Conservation (phyloP, 2,329 filamentous ascomycete genomes). For the Fusarium globosum region DNA sequence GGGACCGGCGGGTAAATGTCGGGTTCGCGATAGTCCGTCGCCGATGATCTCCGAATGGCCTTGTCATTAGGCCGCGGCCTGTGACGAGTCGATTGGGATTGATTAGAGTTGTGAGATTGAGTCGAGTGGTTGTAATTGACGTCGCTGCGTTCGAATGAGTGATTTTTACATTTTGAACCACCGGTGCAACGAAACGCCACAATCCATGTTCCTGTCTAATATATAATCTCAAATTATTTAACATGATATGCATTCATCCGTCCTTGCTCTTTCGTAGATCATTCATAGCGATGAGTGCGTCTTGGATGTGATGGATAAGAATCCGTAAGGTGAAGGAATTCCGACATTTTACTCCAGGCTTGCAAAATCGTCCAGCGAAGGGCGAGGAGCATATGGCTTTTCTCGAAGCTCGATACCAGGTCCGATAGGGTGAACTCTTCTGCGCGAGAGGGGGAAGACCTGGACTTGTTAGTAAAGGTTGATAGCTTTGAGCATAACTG, state of each 20-base stretch:
- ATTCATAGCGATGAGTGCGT: neutral
- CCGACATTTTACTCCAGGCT: conserved; percentile 68
- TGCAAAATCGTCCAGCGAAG: conserved; percentile 73
- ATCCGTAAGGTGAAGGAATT: neutral
- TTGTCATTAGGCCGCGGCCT: conserved; percentile 18
- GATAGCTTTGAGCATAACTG: neutral
- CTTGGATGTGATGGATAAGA: neutral
- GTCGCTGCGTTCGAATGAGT: conserved; percentile 7
- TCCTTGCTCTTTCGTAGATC: conserved; percentile 12
- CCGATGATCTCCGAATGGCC: conserved; percentile 15
- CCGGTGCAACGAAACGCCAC: conserved; percentile 18
- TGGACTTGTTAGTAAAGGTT: conserved; percentile 45
- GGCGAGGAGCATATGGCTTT: conserved; percentile 64
- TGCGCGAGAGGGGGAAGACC: conserved; percentile 69
- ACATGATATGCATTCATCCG: conserved; percentile 35
- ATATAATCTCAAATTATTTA: conserved; percentile 41
- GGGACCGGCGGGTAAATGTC: conserved; percentile 51
- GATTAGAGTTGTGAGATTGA: neutral
- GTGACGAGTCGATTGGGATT: conserved; percentile 13
- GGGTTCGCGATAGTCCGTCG: conserved; percentile 40
- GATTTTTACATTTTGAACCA: conserved; percentile 40
- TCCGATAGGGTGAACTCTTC: conserved; percentile 75
- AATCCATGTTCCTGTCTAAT: conserved; percentile 40
- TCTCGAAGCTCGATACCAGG: conserved; percentile 86
- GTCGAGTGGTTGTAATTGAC: conserved; percentile 4